Evolutionary conservation across 1,284 basidiomycete species (phyloP), one percentile per base, ranked within the genome.

Genomic region (Amylostereum areolatum): DNA sequence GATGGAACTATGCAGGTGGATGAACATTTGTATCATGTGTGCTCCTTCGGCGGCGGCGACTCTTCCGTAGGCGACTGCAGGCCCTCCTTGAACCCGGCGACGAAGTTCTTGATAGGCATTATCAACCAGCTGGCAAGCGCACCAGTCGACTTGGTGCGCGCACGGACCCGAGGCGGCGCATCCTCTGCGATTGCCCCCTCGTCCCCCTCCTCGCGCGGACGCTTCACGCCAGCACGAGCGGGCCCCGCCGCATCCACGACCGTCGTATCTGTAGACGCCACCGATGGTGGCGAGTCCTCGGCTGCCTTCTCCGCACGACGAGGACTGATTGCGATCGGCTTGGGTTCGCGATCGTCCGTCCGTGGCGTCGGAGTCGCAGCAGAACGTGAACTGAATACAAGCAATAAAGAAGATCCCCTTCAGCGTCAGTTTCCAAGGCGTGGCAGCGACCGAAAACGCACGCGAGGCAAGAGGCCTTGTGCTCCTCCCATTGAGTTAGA

Each of bases 61-160:
- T 48, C 34, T 18, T 45, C 40, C 5, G 43, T 8, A 25, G 47
- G 36, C 50, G 47, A 51, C 57, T 59, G 60, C 58, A 81, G 59
- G 50, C 80, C 80, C 63, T 81, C 79, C 57, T 74, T 75, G 66
- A 85, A 84, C 10, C 83, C 83, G 54, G 73, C 71, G 49, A 81
- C 67, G 62, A 85, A 85, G 18, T 75, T 76, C 61, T 75, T 74
- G 63, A 85, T 69, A 3, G 83, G 83, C 39, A 75, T 65, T 56
- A 78, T 63, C 54, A 85, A 69, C 83, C 79, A 83, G 39, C 74
- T 43, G 41, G 30, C 45, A 32, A 54, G 37, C 24, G 51, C 51
- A 7, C 53, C 49, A 44, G 45, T 48, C 0, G 60, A 62, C 46
- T 73, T 74, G 28, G 65, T 77, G 36, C 82, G 73, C 18, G 72